These are phyloP conservation scores for Citrullus mucosospermus DNA, from an alignment of 306 rosid genomes.

Conservation along the genomic window DNA sequence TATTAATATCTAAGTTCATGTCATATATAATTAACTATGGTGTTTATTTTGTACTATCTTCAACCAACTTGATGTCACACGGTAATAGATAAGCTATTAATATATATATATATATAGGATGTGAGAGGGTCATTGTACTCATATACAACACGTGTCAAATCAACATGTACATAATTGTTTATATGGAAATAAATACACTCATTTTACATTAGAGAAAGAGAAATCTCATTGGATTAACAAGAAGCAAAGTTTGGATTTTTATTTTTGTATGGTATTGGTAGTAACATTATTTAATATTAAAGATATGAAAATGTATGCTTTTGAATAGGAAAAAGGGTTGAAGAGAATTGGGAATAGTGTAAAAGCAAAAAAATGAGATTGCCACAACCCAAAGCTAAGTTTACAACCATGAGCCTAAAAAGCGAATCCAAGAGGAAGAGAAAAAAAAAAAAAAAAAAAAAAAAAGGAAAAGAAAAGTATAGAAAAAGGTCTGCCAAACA, in stretches of 20 bases:
- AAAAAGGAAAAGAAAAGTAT: not conserved
- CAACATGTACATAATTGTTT: not conserved
- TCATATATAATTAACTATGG: not conserved
- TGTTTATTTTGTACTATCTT: not conserved
- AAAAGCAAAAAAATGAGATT: not conserved
- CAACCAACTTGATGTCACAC: not conserved
- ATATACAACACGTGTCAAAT: not conserved
- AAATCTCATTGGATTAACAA: not conserved
- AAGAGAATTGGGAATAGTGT: constrained; percentile 3
- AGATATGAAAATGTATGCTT: not conserved
- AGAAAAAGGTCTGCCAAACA: not conserved
- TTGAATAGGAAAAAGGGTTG: not conserved
- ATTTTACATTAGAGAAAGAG: not conserved
- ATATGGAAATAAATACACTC: not conserved
- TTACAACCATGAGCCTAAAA: not conserved
- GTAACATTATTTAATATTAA: not conserved
- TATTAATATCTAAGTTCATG: not conserved
- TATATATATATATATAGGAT: not conserved
- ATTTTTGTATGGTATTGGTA: not conserved
- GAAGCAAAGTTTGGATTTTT: not conserved
- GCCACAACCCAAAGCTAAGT: not conserved
- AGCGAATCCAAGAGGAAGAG: not conserved
- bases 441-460: too few species aligned
- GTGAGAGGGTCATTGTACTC: not conserved
- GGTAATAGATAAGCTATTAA: not conserved